A percentile compares a stretch with the other conserved stretches of the same genome.
Conservation (phyloP, 352 stramenopile genomes). For the Stramenopiles sp. region DNA sequence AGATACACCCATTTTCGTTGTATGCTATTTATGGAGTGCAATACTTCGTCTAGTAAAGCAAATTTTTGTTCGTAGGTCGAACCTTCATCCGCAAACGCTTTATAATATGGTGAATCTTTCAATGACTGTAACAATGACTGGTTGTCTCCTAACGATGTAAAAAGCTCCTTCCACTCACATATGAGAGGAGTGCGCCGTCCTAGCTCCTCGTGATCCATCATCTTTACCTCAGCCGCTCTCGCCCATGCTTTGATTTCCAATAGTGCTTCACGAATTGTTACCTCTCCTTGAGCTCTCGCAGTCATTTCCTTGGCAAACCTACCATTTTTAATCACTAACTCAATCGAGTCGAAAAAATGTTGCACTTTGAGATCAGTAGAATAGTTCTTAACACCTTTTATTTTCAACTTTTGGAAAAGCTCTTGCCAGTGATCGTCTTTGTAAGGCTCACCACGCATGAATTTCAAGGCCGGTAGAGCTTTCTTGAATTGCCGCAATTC, state of each 20-base stretch:
- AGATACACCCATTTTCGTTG: slow-evolving; percentile 90
- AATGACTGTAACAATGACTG: slow-evolving; percentile 75
- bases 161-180: slow-evolving; percentile 83
- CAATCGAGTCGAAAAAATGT: too few species aligned
- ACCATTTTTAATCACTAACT: too few species aligned
- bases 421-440: slow-evolving; percentile 87
- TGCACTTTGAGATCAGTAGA: too few species aligned
- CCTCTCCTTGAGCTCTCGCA: slow-evolving; percentile 62
- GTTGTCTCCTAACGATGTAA: slow-evolving; percentile 78
- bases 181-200: slow-evolving; percentile 58
- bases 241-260: slow-evolving; percentile 75
- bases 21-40: slow-evolving; percentile 73
- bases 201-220: slow-evolving; percentile 62
- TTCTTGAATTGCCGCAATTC: slow-evolving; percentile 15
- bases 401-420: slow-evolving; percentile 67
- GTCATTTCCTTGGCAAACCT: slow-evolving; percentile 80
- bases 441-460: slow-evolving; percentile 75
- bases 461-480: slow-evolving; percentile 69
- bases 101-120: slow-evolving; percentile 65
- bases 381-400: too few species aligned
- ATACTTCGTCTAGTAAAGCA: slow-evolving; percentile 61
- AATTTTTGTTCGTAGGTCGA: slow-evolving; percentile 69
- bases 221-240: slow-evolving; percentile 59
- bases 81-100: slow-evolving; percentile 61
- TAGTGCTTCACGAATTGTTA: slow-evolving; percentile 79